phyloP scores from a whole-genome alignment of 2,329 filamentous ascomycete genomes.

The Ophiostoma ips region DNA sequence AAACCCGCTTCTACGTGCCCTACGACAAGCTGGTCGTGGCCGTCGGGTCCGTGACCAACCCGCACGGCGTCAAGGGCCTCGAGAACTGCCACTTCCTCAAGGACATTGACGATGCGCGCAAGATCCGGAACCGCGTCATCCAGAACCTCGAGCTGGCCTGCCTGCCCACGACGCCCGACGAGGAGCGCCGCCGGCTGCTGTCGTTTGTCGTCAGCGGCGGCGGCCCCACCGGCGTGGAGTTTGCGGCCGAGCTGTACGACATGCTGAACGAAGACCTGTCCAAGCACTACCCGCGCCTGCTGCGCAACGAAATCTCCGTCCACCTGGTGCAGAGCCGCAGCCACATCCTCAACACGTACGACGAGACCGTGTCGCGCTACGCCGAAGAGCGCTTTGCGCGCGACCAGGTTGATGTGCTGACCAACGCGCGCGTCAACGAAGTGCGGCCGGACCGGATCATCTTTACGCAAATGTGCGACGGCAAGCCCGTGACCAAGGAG shows the following conservation, averaged over 20 bases:
- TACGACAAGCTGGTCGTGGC: constrained; percentile 94
- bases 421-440: constrained; percentile 86
- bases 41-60: constrained; percentile 84
- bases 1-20: constrained; percentile 76
- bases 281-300: constrained; percentile 66
- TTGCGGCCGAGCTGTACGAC: constrained; percentile 91
- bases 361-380: constrained; percentile 83
- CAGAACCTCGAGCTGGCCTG: constrained; percentile 83
- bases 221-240: constrained; percentile 92
- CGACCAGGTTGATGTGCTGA: constrained; percentile 82
- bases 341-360: constrained; percentile 96
- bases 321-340: constrained; percentile 90
- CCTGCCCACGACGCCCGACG: constrained; percentile 80
- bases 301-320: constrained; percentile 96
- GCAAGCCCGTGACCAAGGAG: constrained; percentile 71
- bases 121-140: constrained; percentile 78
- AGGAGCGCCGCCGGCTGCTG: constrained; percentile 72
- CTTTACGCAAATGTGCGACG: constrained; percentile 70
- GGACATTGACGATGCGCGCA: constrained; percentile 80
- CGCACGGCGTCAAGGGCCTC: constrained; percentile 88
- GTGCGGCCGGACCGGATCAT: constrained; percentile 72
- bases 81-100: constrained; percentile 93
- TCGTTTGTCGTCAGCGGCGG: constrained; percentile 96
- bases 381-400: constrained; percentile 83
- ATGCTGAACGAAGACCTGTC: constrained; percentile 90